Evolutionary conservation across 2,329 filamentous ascomycete genomes (phyloP), one percentile per base, ranked within the genome.

Genomic region (Beauveria asiatica): DNA sequence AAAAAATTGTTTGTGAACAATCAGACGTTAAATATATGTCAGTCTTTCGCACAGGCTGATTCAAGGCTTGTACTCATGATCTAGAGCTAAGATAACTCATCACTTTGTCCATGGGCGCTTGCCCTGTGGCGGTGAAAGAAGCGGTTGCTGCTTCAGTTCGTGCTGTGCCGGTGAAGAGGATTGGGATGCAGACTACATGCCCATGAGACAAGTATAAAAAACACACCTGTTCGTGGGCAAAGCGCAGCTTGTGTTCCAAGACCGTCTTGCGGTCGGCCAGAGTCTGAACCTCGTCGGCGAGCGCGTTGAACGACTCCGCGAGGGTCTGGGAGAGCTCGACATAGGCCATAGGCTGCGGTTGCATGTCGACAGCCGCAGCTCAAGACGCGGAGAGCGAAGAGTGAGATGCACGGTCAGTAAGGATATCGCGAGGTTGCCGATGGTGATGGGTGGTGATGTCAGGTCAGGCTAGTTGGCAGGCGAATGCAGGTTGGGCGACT

Each of bases 41-140:
- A 78, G 80, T 89, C 87, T 83, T 59, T 74, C 70, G 73, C 72
- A 74, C 66, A 66, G 65, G 62, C 61, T 63, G 78, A 77, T 80
- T 77, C 78, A 73, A 68, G 63, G 64, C 63, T 64, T 70, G 80
- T 83, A 80, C 85, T 90, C 81, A 80, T 87, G 87, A 89, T 90
- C 88, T 90, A 90, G 88, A 91, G 88, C 88, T 90, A 90, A 88
- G 71, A 62, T 73, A 69, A 68, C 70, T 75, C 73, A 75, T 75
- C 73, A 75, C 71, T 64, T 66, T 70, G 67, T 67, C 61, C 62
- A 59, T n/a, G 19, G 58, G 60, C 23, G 19, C 50, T 56, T 59
- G 46, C 52, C 45, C 61, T 19, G 21, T 39, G 52, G n/a, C 23
- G 61, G 57, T 67, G 51, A 57, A 54, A 39, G 52, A 21, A 45